These are phyloP conservation scores for Monosporozyma aerobia DNA, from an alignment of 805 yeast genomes.

Conservation along the genomic window DNA sequence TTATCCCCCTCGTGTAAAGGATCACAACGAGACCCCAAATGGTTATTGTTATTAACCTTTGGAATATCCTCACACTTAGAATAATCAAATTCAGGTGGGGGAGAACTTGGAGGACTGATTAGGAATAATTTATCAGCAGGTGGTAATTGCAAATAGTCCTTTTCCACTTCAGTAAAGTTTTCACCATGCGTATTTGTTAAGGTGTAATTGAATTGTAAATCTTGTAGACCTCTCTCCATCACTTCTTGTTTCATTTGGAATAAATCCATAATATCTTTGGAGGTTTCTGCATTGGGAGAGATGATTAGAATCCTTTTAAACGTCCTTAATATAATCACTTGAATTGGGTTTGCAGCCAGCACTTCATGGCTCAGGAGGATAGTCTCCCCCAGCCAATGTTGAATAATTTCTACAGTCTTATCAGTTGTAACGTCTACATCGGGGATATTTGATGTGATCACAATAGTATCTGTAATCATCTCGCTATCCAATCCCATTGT, in stretches of 20 bases:
- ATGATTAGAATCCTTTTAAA: constrained; percentile 19
- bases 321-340: constrained; percentile 16
- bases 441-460: constrained; percentile 13
- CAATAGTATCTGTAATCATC: constrained; percentile 18
- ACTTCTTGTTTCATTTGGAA: background rate
- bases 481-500: background rate
- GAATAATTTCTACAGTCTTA: constrained; percentile 7
- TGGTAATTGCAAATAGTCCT: constrained; percentile 28
- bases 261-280: constrained; percentile 5
- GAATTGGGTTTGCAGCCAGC: constrained; percentile 13
- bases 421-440: constrained; percentile 4
- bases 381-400: constrained; percentile 14
- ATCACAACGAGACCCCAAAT: background rate
- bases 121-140: constrained; percentile 28
- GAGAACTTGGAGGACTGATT: constrained; percentile 36
- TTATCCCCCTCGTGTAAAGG: background rate
- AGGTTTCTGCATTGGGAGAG: constrained; percentile 12
- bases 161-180: background rate
- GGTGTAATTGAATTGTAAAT: constrained; percentile 12
- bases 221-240: background rate
- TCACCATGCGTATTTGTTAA: constrained; percentile 6
- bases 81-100: constrained; percentile 35
- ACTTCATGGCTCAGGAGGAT: constrained; percentile 12
- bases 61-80: constrained; percentile 33
- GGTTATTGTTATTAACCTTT: constrained; percentile 2